phyloP scores from a whole-genome alignment of 1,139 yeast species.

The Candida sp. region DNA sequence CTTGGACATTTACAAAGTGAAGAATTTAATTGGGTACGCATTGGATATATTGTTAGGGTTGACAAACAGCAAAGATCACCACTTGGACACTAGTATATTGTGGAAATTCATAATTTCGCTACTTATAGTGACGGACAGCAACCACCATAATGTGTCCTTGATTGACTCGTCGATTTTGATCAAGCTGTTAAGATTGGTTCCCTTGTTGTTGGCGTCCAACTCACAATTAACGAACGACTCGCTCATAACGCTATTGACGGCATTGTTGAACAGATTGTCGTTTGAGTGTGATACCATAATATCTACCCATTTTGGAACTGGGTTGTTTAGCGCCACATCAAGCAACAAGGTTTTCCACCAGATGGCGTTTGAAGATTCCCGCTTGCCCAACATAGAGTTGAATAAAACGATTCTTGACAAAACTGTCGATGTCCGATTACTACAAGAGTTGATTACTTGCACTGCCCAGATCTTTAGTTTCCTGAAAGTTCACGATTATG shows the following conservation, averaged over 20 bases:
- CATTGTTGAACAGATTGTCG: slow-evolving; percentile 24
- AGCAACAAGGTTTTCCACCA: slow-evolving; percentile 18
- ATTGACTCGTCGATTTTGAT: slow-evolving; percentile 18
- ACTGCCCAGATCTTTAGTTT: slow-evolving; percentile 35
- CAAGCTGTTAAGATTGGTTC: slow-evolving; percentile 31
- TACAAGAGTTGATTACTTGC: slow-evolving; percentile 26
- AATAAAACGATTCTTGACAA: slow-evolving; percentile 19
- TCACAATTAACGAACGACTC: slow-evolving; percentile 10
- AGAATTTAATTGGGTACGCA: slow-evolving; percentile 20
- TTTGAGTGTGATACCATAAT: slow-evolving; percentile 24
- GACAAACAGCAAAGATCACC: slow-evolving; percentile 21
- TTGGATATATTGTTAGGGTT: slow-evolving; percentile 29
- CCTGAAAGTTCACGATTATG: slow-evolving; percentile 23
- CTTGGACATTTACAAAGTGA: slow-evolving; percentile 12
- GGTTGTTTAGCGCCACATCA: slow-evolving; percentile 11
- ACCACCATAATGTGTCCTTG: slow-evolving; percentile 10
- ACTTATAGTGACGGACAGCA: slow-evolving; percentile 19
- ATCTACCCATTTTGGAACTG: slow-evolving; percentile 15
- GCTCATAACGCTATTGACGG: slow-evolving; percentile 21
- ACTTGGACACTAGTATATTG: slow-evolving; percentile 18
- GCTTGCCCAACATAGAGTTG: slow-evolving; percentile 29
- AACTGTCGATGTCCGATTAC: slow-evolving; percentile 19
- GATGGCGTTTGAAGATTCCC: slow-evolving; percentile 23
- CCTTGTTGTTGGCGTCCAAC: slow-evolving; percentile 21
- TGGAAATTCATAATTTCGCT: slow-evolving; percentile 30